These are phyloP conservation scores for Penicillium psychrosexuale DNA, from an alignment of 2,329 filamentous ascomycete genomes.

Conservation along the genomic window DNA sequence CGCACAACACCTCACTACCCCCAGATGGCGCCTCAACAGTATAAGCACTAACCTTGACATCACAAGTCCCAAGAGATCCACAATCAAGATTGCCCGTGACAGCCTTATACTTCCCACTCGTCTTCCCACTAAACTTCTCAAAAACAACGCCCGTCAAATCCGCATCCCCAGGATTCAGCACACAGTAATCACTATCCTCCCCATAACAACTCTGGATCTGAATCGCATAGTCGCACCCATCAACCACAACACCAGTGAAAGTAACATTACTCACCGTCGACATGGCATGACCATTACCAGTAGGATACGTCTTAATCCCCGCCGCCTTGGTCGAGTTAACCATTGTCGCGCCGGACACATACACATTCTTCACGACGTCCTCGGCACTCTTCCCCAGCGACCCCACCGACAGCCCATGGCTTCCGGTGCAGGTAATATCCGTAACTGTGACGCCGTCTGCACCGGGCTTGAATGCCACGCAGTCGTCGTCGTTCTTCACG, in stretches of 20 bases:
- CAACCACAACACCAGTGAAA: conserved; percentile 38
- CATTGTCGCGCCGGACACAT: conserved; percentile 43
- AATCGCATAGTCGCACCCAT: conserved; percentile 44
- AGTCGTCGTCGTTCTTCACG: conserved; percentile 47
- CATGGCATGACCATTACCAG: conserved; percentile 35
- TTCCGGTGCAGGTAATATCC: conserved; percentile 46
- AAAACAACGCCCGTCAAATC: conserved; percentile 37
- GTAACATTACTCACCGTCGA: conserved; percentile 46
- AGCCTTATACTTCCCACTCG: conserved; percentile 36
- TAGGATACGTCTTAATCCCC: conserved; percentile 49
- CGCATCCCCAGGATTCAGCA: conserved; percentile 34
- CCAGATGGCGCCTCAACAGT: conserved; percentile 35
- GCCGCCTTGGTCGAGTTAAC: conserved; percentile 45
- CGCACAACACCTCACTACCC: conserved; percentile 34
- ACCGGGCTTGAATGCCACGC: conserved; percentile 46
- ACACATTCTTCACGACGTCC: conserved; percentile 46
- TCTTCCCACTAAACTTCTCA: conserved; percentile 40
- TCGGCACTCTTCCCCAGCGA: conserved; percentile 41
- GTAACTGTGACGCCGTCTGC: conserved; percentile 41
- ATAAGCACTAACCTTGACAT: conserved; percentile 34
- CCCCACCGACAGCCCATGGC: conserved; percentile 50
- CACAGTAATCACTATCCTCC: conserved; percentile 38
- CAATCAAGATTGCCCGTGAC: conserved; percentile 41
- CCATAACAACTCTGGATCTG: conserved; percentile 49
- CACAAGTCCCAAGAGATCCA: conserved; percentile 38